These are phyloP conservation scores for Erigeron canadensis DNA, from an alignment of 129 eudicot species.

Conservation along the genomic window DNA sequence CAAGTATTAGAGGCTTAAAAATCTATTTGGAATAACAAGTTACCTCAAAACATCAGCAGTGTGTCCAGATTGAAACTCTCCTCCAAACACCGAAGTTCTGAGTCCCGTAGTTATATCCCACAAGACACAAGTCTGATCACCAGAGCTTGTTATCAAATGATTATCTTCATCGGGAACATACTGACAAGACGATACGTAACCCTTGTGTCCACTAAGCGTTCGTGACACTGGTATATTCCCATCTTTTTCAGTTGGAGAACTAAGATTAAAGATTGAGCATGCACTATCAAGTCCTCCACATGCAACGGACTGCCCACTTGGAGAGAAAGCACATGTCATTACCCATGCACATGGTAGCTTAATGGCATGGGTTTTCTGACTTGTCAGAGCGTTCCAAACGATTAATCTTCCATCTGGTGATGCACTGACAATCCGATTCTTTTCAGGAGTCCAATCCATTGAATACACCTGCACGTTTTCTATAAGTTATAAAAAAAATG, in stretches of 20 bases:
- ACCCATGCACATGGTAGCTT: conserved; percentile 98
- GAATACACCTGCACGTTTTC: conserved; percentile 69
- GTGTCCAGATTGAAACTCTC: conserved; percentile 92
- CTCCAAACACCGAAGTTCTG: conserved; percentile 86
- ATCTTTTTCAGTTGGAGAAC: conserved; percentile 73
- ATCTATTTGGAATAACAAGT: background rate
- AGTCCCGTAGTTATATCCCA: conserved; percentile 94
- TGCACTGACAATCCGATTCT: conserved; percentile 90
- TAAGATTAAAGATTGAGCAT: conserved; percentile 83
- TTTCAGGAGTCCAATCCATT: conserved; percentile 91
- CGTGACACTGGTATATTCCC: conserved; percentile 80
- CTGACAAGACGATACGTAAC: conserved; percentile 88
- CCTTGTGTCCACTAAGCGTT: conserved; percentile 89
- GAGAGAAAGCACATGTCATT: conserved; percentile 98
- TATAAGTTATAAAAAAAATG: background rate
- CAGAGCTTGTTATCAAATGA: conserved; percentile 83
- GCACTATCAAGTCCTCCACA: conserved; percentile 95
- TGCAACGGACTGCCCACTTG: conserved; percentile 90
- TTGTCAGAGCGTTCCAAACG: conserved; percentile 96
- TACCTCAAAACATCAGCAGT: conserved; percentile 89
- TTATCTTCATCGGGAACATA: conserved; percentile 92
- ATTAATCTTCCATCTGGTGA: conserved; percentile 96
- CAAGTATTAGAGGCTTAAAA: background rate
- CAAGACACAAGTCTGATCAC: conserved; percentile 87
- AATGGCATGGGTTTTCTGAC: conserved; percentile 94